These are phyloP conservation scores for Ceriops decandra DNA, from an alignment of 345 rosid species.

Conservation along the genomic window DNA sequence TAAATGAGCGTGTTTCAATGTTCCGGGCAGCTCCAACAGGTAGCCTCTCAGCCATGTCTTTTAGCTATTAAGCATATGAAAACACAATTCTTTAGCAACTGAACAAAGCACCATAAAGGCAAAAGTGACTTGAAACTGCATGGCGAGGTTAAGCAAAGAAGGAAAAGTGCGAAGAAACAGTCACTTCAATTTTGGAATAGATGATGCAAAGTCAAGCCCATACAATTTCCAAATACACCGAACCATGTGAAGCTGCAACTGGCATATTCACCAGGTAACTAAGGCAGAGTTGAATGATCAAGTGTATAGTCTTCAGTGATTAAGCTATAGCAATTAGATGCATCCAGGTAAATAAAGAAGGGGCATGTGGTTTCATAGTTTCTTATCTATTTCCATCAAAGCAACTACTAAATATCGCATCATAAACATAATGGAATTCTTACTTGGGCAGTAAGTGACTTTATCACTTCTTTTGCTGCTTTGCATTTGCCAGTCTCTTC, in stretches of 20 bases:
- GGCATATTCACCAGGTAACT: neutral
- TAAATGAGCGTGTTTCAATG: constrained; percentile 29
- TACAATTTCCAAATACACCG: neutral
- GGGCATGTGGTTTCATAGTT: too few relatives aligned
- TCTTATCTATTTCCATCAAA: neutral
- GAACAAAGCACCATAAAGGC: constrained; percentile 6
- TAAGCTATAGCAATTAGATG: neutral
- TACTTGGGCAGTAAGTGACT: constrained; percentile 96
- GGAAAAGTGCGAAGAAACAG: too few relatives aligned
- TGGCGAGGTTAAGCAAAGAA: too few relatives aligned
- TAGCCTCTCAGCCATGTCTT: constrained; percentile 88
- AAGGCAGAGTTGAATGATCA: neutral
- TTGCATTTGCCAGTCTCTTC: constrained; percentile 93
- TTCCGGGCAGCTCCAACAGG: constrained; percentile 27
- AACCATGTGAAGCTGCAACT: neutral
- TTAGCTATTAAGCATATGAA: constrained; percentile 41
- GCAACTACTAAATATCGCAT: neutral
- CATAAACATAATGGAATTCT: constrained; percentile 16
- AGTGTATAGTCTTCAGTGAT: neutral
- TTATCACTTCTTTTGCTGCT: constrained; percentile 99
- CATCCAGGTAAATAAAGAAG: neutral
- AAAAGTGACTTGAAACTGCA: too few relatives aligned
- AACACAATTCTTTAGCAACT: constrained; percentile 18
- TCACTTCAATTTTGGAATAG: too few relatives aligned
- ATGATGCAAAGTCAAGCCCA: too few relatives aligned